Base-by-base conservation (phyloP, 495 filamentous ascomycete species). In the Bathelium albidoporum region DNA sequence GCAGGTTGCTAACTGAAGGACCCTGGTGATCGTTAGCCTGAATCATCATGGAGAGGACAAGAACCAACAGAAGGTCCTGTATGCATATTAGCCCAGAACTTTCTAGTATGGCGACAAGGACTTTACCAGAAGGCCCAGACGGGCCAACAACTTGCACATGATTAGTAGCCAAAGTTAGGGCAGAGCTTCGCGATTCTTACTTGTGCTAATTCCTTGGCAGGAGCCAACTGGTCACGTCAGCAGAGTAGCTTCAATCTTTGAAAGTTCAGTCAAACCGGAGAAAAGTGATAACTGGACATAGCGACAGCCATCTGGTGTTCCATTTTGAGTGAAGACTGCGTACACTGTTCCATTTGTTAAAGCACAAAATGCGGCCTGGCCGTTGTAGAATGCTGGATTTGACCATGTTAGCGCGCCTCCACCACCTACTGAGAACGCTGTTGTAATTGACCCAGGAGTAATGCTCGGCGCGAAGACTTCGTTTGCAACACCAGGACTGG, bases 241-340 rank as follows among this genome's bases (percentile, higher is more conserved):
- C n/a, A 49, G 9, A n/a, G 18, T 49, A 49, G 9, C n/a, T 3
- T 49, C n/a, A 20, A 18, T 20, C 4, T 49, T 10, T 3, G 20
- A 20, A 3, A 49, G 18, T 14, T 7, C n/a, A 18, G 18, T 3
- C 43, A 10, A 49, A 49, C 43, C 43, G n/a, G 64, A 29, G 32
- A 62, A 66, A 26, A 66, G 20, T 32, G 44, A 45, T 9, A 66
- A 55, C 32, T 66, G 43, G 31, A 66, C 62, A 26, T 41, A 59
- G 16, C 58, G 39, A 49, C 60, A 66, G 1, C 64, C 64, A 28
- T 58, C 32, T 1, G 64, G 64, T 59, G 60, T 59, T 34, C 22
- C 49, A 58, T 62, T 66, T 53, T 66, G 59, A 34, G 58, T 32
- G 32, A 66, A 66, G 9, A 66, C 59, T 16, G 60, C 64, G 28